These are phyloP conservation scores for Penicillium odoratum DNA, from an alignment of 495 filamentous ascomycete species.

Conservation along the genomic window DNA sequence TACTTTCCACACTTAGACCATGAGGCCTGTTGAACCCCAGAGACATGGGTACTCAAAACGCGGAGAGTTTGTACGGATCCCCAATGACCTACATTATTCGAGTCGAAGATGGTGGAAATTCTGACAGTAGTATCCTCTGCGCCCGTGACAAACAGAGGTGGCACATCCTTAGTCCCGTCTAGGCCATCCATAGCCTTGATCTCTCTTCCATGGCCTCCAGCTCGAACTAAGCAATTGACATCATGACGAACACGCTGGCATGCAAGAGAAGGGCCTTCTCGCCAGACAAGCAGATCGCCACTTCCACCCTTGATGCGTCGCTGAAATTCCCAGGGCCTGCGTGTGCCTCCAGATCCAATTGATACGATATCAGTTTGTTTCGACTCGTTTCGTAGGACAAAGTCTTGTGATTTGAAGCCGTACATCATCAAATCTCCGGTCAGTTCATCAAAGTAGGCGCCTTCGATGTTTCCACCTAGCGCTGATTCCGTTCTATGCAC, in stretches of 20 bases:
- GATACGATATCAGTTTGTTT: slow-evolving; percentile 61
- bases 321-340: slow-evolving; percentile 68
- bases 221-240: slow-evolving; percentile 55
- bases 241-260: slow-evolving; percentile 49
- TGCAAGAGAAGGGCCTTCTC: slow-evolving; percentile 38
- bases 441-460: slow-evolving; percentile 54
- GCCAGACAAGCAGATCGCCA: slow-evolving; percentile 53
- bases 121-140: slow-evolving; percentile 87
- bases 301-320: slow-evolving; percentile 22
- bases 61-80: slow-evolving; percentile 54
- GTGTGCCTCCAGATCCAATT: slow-evolving; percentile 79
- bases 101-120: slow-evolving; percentile 40
- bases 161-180: slow-evolving; percentile 9
- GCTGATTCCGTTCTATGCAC: slow-evolving; percentile 59
- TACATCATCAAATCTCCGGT: slow-evolving; percentile 62
- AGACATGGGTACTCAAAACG: slow-evolving; percentile 71
- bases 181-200: slow-evolving; percentile 73
- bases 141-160: slow-evolving; percentile 67
- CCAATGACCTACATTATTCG: slow-evolving; percentile 23
- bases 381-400: slow-evolving; percentile 77
- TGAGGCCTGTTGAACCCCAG: slow-evolving; percentile 78
- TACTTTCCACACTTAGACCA: slow-evolving; percentile 66
- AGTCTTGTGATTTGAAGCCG: slow-evolving; percentile 76
- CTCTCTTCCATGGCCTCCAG: slow-evolving; percentile 83
- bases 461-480: slow-evolving; percentile 67